Evolutionary conservation across 164 flowering plant genomes (phyloP).

Genomic region (Berberis thunbergii): DNA sequence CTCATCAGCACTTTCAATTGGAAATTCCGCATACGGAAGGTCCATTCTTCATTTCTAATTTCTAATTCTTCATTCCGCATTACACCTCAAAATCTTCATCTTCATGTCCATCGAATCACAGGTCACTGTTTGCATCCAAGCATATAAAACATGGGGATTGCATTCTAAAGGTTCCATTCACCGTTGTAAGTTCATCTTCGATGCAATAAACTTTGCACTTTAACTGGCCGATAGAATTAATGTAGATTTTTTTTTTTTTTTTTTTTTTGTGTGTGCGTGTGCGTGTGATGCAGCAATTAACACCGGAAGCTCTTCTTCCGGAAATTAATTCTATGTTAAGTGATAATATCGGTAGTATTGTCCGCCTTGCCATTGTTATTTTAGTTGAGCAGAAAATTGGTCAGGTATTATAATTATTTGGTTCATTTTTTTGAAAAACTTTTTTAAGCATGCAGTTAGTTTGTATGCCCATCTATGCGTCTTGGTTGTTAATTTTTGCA

Average conservation of each 20-base stretch:
- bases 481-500: constrained; percentile 18
- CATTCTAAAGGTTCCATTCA: constrained; percentile 63
- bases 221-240: neutral
- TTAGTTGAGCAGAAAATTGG: constrained; percentile 54
- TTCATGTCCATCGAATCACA: neutral
- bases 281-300: constrained; percentile 44
- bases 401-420: constrained; percentile 29
- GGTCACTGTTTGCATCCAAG: constrained; percentile 27
- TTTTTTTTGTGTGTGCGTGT: neutral
- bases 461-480: neutral
- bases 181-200: constrained; percentile 34
- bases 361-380: constrained; percentile 61
- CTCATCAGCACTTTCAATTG: too few relatives aligned
- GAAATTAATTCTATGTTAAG: constrained; percentile 30
- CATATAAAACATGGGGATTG: constrained; percentile 45
- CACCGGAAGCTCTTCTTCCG: constrained; percentile 46
- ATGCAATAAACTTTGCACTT: neutral
- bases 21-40: too few relatives aligned
- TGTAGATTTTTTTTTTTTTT: neutral
- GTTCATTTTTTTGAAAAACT: neutral
- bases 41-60: too few relatives aligned
- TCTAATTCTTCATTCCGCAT: too few relatives aligned
- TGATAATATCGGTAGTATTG: constrained; percentile 38
- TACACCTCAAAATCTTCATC: too few relatives aligned
- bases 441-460: neutral